Evolutionary conservation across 768 basidiomycete genomes (phyloP).

Genomic region (Rhodotorula taiwanensis): DNA sequence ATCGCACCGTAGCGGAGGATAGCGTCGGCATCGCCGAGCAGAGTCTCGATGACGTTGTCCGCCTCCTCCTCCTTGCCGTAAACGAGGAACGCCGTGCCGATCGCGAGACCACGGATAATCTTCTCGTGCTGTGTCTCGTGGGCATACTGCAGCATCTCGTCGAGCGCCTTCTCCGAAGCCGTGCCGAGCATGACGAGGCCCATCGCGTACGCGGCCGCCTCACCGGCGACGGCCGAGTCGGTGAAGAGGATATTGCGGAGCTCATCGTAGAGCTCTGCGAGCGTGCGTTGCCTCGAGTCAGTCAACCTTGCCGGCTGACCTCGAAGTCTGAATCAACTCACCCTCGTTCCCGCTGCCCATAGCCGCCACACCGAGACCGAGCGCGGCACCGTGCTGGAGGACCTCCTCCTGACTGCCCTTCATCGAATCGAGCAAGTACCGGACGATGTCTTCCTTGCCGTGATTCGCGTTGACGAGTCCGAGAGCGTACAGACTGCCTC

Average conservation of each 20-base stretch:
- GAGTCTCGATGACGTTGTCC: conserved; percentile 65
- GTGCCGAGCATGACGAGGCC: conserved; percentile 97
- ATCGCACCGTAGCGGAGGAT: conserved; percentile 96
- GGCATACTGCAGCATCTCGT: conserved; percentile 94
- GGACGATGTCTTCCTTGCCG: conserved; percentile 48
- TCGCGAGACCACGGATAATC: conserved; percentile 89
- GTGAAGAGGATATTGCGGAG: conserved; percentile 80
- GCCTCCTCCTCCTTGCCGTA: conserved; percentile 92
- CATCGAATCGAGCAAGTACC: conserved; percentile 70
- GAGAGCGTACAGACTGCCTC: conserved; percentile 89
- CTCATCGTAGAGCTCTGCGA: conserved; percentile 78
- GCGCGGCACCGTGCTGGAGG: conserved; percentile 92
- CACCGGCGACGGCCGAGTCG: conserved; percentile 92
- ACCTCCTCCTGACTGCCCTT: conserved; percentile 70
- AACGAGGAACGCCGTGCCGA: conserved; percentile 85
- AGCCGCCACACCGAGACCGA: conserved; percentile 90
- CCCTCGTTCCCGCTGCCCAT: conserved; percentile 80
- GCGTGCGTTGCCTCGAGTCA: no score
- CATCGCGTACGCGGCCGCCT: conserved; percentile 95
- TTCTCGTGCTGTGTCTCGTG: conserved; percentile 98
- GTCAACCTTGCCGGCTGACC: background rate
- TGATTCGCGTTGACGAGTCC: conserved; percentile 91
- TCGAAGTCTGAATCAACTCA: conserved; percentile 36
- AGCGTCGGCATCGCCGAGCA: conserved; percentile 87
- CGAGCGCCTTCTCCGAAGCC: conserved; percentile 65